phyloP scores from a whole-genome alignment of 192 early-diverging fungal genomes.

The Coemansia sp. region DNA sequence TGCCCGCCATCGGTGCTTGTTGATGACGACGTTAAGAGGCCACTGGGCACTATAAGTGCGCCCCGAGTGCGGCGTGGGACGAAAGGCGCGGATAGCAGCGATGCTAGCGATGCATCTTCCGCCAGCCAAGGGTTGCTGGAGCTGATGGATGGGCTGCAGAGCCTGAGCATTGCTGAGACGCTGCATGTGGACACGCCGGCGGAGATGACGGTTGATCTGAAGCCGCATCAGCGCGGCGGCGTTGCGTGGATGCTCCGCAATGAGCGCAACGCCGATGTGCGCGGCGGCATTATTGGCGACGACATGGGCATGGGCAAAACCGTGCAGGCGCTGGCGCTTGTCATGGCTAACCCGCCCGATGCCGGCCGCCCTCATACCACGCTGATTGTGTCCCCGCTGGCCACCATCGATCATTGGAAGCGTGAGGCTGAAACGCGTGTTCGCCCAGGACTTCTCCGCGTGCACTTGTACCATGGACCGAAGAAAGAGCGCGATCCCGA shows the following conservation, averaged over 20 bases:
- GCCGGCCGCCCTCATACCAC: conserved; percentile 44
- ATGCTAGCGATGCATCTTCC: too few relatives aligned
- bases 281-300: conserved; percentile 61
- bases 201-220: conserved; percentile 40
- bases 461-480: conserved; percentile 63
- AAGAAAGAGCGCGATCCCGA: conserved; percentile 19
- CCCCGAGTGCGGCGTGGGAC: too few relatives aligned
- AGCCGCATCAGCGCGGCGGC: conserved; percentile 60
- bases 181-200: conserved; percentile 46
- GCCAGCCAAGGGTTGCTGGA: neutral
- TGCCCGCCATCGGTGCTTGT: neutral
- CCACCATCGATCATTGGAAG: conserved; percentile 70
- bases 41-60: too few relatives aligned
- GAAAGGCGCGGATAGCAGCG: too few relatives aligned
- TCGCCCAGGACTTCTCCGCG: conserved; percentile 35
- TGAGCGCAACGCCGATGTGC: conserved; percentile 35
- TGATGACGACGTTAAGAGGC: too few relatives aligned
- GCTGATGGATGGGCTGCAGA: conserved; percentile 2
- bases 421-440: conserved; percentile 62
- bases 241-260: conserved; percentile 58
- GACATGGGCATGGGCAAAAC: conserved; percentile 78
- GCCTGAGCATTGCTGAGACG: neutral
- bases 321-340: conserved; percentile 64
- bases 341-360: conserved; percentile 50
- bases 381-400: conserved; percentile 65